Percentiles rank a stretch among this genome's conserved stretches.
Evolutionary conservation across 169 alveolate species (phyloP).

Genomic region (Plasmodium gonderi): DNA sequence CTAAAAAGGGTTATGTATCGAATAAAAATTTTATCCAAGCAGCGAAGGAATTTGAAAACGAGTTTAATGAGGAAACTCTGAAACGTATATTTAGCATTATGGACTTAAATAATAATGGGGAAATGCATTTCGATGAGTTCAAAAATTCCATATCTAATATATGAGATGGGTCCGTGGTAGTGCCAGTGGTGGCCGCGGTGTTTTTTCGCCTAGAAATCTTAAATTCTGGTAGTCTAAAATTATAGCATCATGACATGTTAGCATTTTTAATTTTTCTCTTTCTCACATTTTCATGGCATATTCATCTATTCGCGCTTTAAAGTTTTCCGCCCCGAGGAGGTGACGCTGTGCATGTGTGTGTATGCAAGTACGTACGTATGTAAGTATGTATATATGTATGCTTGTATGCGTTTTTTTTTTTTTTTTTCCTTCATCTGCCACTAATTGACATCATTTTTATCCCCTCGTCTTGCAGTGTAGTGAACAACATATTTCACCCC

Average conservation of each 20-base stretch:
- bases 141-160: constrained; percentile 57
- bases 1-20: constrained; percentile 44
- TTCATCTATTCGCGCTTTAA: neutral
- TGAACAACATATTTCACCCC: too few relatives aligned
- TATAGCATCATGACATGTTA: too few relatives aligned
- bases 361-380: neutral
- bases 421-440: neutral
- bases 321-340: neutral
- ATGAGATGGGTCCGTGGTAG: neutral
- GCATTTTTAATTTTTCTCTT: too few relatives aligned
- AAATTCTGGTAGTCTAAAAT: too few relatives aligned
- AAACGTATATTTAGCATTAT: constrained; percentile 36
- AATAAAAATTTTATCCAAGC: constrained; percentile 24
- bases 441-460: neutral
- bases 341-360: too few relatives aligned
- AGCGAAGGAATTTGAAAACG: constrained; percentile 69
- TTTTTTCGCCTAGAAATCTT: too few relatives aligned
- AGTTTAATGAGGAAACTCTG: constrained; percentile 37
- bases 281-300: too few relatives aligned
- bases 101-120: constrained; percentile 16
- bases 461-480: too few relatives aligned
- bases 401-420: neutral
- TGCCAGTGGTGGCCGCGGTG: too few relatives aligned
- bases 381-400: neutral
- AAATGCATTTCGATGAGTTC: constrained; percentile 44